phyloP scores from a whole-genome alignment of 176 grass and related monocot species.

The Urochloa ruziziensis region DNA sequence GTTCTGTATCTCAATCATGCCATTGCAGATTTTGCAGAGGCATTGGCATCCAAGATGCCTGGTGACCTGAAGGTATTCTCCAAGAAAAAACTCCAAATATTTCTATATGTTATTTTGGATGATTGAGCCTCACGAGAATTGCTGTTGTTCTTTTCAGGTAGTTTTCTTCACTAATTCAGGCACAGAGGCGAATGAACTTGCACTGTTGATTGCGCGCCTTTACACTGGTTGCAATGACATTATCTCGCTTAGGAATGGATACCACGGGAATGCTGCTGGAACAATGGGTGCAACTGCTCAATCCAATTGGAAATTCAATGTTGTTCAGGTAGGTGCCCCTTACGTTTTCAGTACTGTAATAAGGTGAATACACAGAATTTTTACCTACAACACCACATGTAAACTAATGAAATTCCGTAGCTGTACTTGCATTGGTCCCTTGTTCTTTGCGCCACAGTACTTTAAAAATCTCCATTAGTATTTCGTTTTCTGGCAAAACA shows the following conservation, averaged over 20 bases:
- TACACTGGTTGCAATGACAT: conserved; percentile 90
- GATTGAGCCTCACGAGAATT: neutral
- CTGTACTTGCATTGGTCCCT: neutral
- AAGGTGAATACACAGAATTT: neutral
- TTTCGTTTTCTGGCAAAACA: neutral
- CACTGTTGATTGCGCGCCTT: conserved; percentile 88
- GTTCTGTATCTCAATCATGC: conserved; percentile 88
- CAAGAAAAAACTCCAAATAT: neutral
- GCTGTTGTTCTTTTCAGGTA: conserved; percentile 50
- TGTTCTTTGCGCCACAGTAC: neutral
- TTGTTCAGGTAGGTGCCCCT: conserved; percentile 54
- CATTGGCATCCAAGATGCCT: conserved; percentile 78
- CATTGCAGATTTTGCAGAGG: conserved; percentile 92
- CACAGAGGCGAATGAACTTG: conserved; percentile 90
- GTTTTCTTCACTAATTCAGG: conserved; percentile 98
- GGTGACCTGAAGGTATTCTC: conserved; percentile 73
- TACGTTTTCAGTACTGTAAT: neutral
- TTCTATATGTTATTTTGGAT: neutral
- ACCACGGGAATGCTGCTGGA: conserved; percentile 97
- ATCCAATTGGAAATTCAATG: conserved; percentile 90
- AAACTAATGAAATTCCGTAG: neutral
- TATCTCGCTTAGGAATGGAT: conserved; percentile 89
- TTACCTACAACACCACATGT: neutral
- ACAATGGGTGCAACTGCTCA: conserved; percentile 90
- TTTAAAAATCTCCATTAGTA: neutral